Base-by-base conservation (phyloP, 2,329 filamentous ascomycete genomes). In the Stemphylium beticola region DNA sequence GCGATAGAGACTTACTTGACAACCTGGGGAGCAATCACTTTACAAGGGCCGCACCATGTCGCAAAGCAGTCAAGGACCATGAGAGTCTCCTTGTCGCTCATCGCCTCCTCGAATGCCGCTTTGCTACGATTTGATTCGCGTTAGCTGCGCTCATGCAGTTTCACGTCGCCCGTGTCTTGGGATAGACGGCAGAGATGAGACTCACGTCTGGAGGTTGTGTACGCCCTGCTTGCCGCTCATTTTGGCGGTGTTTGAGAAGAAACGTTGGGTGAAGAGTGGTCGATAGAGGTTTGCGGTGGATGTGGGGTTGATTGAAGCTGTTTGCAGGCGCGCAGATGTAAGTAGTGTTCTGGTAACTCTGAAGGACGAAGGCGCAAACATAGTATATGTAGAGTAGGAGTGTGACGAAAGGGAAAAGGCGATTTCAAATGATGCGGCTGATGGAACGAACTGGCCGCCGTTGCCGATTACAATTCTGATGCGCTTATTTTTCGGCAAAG, bases 1-100 rank as follows among this genome's bases (percentile, higher is more conserved):
- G 26, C 4, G 15, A 31, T 11, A 4, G 11, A 51, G 11, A 64
- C 85, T 74, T 78, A 88, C 83, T 87, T 82, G 66, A 83, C 83
- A 53, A 96, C 81, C 59, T 87, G 77, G 55, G 93, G 93, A 15
- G 92, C 86, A 69, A 97, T 95, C 68, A 87, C 84, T 83, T 93
- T 96, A 89, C 93, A 98, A 57, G 93, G 93, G 57, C 92, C 92
- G 82, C 93, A 98, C 93, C 93, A 97, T 60, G 82, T 86, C 52
- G 93, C 93, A 77, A 89, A 92, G 81, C 87, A 92, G 81, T 98
- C 93, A 70, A 98, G 80, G 57, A 97, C 80, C 66, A 96, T 84
- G 61, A 90, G 76, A 48, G 82, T 82, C 70, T 86, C 77, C 50
- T 81, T 66, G 46, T 79, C 69, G 50, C 79, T 73, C 55, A 88